phyloP scores from a whole-genome alignment of 2,329 filamentous ascomycete species.

The Sarocladium oryzae region DNA sequence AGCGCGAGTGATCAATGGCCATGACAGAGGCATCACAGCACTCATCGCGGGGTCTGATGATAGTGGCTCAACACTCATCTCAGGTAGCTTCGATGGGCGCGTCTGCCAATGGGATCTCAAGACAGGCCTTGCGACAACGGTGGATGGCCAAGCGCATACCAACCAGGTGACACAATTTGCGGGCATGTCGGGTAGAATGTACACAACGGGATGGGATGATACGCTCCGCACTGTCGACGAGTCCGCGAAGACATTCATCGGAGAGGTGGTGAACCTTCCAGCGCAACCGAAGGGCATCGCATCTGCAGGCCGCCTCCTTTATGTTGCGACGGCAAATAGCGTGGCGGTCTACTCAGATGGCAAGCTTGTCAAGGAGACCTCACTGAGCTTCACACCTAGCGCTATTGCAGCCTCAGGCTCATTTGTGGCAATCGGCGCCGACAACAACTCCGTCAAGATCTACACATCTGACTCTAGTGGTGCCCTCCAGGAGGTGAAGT shows the following conservation, averaged over 20 bases:
- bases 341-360: constrained; percentile 52
- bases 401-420: constrained; percentile 63
- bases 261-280: constrained; percentile 58
- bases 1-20: constrained; percentile 69
- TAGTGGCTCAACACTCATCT: constrained; percentile 65
- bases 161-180: constrained; percentile 80
- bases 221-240: constrained; percentile 74
- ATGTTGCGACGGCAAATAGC: constrained; percentile 50
- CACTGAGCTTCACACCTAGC: constrained; percentile 60
- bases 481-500: constrained; percentile 45
- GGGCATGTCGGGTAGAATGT: constrained; percentile 56
- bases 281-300: constrained; percentile 76
- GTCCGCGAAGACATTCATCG: constrained; percentile 67
- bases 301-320: constrained; percentile 42
- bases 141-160: constrained; percentile 76
- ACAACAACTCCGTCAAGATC: constrained; percentile 68
- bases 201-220: constrained; percentile 92
- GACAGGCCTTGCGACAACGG: constrained; percentile 59
- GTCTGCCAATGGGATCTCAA: constrained; percentile 77
- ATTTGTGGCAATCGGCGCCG: constrained; percentile 67
- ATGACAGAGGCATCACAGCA: constrained; percentile 86
- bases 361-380: constrained; percentile 50
- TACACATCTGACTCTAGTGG: constrained; percentile 54
- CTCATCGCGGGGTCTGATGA: constrained; percentile 41
- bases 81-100: constrained; percentile 87